Evolutionary conservation across 768 basidiomycete genomes (phyloP).

Genomic region (Tulasnella sp.): DNA sequence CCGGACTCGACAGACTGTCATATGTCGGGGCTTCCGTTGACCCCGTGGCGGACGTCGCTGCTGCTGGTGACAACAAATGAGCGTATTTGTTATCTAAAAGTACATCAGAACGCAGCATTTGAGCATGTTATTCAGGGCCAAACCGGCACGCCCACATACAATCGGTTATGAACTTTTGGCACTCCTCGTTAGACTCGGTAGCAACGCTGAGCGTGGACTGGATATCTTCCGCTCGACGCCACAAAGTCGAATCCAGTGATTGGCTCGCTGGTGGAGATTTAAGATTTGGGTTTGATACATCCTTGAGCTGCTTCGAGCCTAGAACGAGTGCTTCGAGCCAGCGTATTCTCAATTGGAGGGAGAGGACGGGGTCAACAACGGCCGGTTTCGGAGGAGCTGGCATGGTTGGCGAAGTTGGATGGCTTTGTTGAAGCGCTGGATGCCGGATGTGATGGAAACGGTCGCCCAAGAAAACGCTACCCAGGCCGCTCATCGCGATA

Average conservation of each 20-base stretch:
- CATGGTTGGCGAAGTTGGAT: conserved; percentile 11
- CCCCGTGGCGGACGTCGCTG: conserved; percentile 59
- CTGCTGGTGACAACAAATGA: conserved; percentile 60
- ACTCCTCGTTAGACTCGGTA: conserved; percentile 57
- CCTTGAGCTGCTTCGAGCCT: conserved; percentile 35
- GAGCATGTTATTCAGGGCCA: neutral
- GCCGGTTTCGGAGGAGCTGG: conserved; percentile 17
- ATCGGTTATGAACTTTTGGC: conserved; percentile 62
- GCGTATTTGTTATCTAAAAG: conserved; percentile 63
- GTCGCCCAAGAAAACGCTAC: conserved; percentile 77
- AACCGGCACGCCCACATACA: conserved; percentile 49
- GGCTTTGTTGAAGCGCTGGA: conserved; percentile 39
- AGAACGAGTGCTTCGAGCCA: conserved; percentile 72
- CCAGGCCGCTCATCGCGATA: conserved; percentile 36
- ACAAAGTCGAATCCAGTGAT: conserved; percentile 33
- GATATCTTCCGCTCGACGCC: conserved; percentile 48
- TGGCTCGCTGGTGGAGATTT: conserved; percentile 33
- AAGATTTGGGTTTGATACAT: conserved; percentile 33
- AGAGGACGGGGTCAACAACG: conserved; percentile 47
- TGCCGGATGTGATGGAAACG: conserved; percentile 47
- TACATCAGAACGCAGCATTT: neutral
- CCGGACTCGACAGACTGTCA: conserved; percentile 53
- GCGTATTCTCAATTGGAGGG: conserved; percentile 62
- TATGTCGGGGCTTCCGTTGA: conserved; percentile 36
- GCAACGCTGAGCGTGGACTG: conserved; percentile 46